Base-by-base conservation (phyloP, 768 basidiomycete genomes). In the Leccinum subgranulosum region DNA sequence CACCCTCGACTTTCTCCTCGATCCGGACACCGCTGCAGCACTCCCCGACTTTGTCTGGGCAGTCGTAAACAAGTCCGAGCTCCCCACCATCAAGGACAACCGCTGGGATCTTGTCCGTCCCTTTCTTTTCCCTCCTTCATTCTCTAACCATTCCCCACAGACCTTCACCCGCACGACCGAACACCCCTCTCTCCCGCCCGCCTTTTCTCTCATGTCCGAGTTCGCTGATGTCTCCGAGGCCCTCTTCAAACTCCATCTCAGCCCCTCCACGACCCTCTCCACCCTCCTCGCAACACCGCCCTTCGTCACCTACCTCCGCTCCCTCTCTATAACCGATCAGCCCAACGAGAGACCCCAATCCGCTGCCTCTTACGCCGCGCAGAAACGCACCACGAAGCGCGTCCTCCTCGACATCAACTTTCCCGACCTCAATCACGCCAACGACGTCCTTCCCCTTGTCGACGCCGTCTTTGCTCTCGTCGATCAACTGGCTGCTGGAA, bases 71-170 rank as follows among this genome's bases (percentile, higher is more conserved):
- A 97, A 95, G 76, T 83, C 87, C 56, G 88, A 92, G 62, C 77
- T 95, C 60, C 74, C 80, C 56, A 76, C 77, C 34, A 82, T 92
- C 66, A 87, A 84, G 71, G 78, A 85, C 55, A 73, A 79, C 56
- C 82, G 94, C 60, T 97, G 92, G 91, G 94, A 96, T 70, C 73
- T 95, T 71, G 94, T 96, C 57, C 67, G 87, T 79, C n/a, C 49
- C 19, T 6, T 54, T 50, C 46, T 54, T 27, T 48, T 19, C 45
- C 14, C 29, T 29, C 45, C 28, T 51, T 41, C 15, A 5, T 28
- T 19, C 51, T 9, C 60, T 56, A 41, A 62, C 51, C 12, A 46
- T 43, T n/a, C 7, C 41, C 25, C 39, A 19, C 68, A 94, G 92
- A 90, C 88, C 0, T 93, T 94, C 73, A 87, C 92, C 17, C 89